Base-by-base conservation (phyloP, 257 asterid genomes). In the Craterostigma plantagineum region DNA sequence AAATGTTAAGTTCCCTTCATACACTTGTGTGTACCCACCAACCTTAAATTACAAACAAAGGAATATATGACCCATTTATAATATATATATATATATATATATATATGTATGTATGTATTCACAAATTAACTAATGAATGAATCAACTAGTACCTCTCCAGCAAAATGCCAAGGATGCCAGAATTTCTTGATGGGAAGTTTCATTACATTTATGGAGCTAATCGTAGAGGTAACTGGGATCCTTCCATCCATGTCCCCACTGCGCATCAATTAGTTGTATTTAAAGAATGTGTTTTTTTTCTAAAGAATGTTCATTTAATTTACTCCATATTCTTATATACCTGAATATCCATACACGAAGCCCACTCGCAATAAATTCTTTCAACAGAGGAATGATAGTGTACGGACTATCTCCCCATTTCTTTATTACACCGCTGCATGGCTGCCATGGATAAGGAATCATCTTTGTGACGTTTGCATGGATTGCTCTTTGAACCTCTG, bases 241-340 rank as follows among this genome's bases (percentile, higher is more conserved):
- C 83, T 76, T 35, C 72, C 95, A 59, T 83, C 95, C 7, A 38
- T 67, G 34, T 83, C 95, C 16, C 95, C 93, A 16, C 95, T 83
- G 64, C n/a, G n/a, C 73, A 71, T 27, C 12, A 11, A 0, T n/a
- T 35, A 35, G 12, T n/a, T n/a, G n/a, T n/a, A n/a, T n/a, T n/a
- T n/a, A n/a, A n/a, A n/a, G n/a, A n/a, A n/a, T 14, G 44, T 9
- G 16, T 40, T 40, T 40, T 40, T n/a, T n/a, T n/a, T n/a, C n/a
- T n/a, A n/a, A n/a, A n/a, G n/a, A n/a, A n/a, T n/a, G n/a, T n/a
- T n/a, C n/a, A n/a, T n/a, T n/a, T n/a, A n/a, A n/a, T n/a, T n/a
- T n/a, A n/a, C n/a, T n/a, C n/a, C n/a, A n/a, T n/a, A n/a, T n/a
- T n/a, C n/a, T n/a, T n/a, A n/a, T n/a, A n/a, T 66, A 83, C 95